A percentile compares a stretch with the other conserved stretches of the same genome.
Conservation (phyloP, 805 yeast genomes). For the Lachancea kluyveri region DNA sequence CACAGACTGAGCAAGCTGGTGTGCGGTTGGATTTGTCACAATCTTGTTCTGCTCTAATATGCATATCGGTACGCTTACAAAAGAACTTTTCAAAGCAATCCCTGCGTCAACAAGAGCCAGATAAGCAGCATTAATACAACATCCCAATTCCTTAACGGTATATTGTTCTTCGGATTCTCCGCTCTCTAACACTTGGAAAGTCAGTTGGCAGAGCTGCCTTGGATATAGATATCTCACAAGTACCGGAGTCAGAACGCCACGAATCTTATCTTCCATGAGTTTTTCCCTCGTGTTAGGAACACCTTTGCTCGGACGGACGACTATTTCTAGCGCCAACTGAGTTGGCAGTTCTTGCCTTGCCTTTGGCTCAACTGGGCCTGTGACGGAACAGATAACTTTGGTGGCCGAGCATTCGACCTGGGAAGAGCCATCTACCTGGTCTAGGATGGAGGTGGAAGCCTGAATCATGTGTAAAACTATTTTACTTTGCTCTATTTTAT, state of each 20-base stretch:
- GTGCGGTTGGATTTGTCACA: slow-evolving; percentile 40
- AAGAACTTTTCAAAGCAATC: slow-evolving; percentile 58
- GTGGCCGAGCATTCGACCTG: slow-evolving; percentile 45
- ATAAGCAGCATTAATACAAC: slow-evolving; percentile 65
- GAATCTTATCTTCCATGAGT: slow-evolving; percentile 63
- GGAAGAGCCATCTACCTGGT: slow-evolving; percentile 79
- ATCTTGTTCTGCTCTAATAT: slow-evolving; percentile 25
- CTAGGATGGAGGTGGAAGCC: slow-evolving; percentile 31
- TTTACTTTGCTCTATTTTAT: background rate
- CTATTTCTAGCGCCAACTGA: slow-evolving; percentile 67
- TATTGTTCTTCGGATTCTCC: slow-evolving; percentile 25
- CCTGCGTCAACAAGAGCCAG: slow-evolving; percentile 80
- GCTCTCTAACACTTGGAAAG: slow-evolving; percentile 54
- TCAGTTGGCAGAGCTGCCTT: slow-evolving; percentile 67
- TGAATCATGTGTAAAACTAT: slow-evolving; percentile 2
- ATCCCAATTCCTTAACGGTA: slow-evolving; percentile 50
- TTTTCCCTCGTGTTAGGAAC: slow-evolving; percentile 71
- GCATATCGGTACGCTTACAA: slow-evolving; percentile 48
- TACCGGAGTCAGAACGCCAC: slow-evolving; percentile 52
- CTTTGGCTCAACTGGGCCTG: slow-evolving; percentile 88
- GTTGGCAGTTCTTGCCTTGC: slow-evolving; percentile 80
- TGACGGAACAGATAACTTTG: slow-evolving; percentile 65
- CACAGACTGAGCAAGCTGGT: slow-evolving; percentile 36
- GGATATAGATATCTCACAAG: slow-evolving; percentile 66
- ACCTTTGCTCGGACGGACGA: slow-evolving; percentile 74